phyloP scores from a whole-genome alignment of 2,329 filamentous ascomycete genomes.

The Colletotrichum tropicale region DNA sequence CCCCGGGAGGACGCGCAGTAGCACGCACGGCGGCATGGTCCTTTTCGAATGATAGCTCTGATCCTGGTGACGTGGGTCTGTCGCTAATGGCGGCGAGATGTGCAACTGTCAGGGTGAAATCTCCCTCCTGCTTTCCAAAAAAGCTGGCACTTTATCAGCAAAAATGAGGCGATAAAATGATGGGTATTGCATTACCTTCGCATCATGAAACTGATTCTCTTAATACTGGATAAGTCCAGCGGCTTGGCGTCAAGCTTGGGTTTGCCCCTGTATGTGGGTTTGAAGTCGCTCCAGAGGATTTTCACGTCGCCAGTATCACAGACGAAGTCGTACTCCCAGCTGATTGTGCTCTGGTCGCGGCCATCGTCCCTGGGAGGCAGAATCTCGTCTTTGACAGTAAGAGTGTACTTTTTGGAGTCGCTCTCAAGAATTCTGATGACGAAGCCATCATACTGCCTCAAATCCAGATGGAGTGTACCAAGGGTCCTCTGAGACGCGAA shows the following conservation, averaged over 20 bases:
- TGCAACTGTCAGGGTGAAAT: slow-evolving; percentile 62
- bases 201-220: slow-evolving; percentile 78
- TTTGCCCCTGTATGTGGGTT: slow-evolving; percentile 75
- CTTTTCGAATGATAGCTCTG: background rate
- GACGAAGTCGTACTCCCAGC: slow-evolving; percentile 75
- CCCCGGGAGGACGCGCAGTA: background rate
- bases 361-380: slow-evolving; percentile 63
- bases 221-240: slow-evolving; percentile 65
- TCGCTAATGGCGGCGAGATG: slow-evolving; percentile 16
- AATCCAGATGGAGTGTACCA: slow-evolving; percentile 64
- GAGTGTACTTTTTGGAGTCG: slow-evolving; percentile 73
- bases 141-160: slow-evolving; percentile 57
- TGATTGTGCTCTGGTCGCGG: slow-evolving; percentile 73
- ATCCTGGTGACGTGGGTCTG: background rate
- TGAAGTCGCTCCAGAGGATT: slow-evolving; percentile 69
- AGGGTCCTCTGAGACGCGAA: slow-evolving; percentile 80
- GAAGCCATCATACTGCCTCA: slow-evolving; percentile 67
- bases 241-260: slow-evolving; percentile 63
- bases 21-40: background rate
- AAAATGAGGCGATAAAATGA: background rate
- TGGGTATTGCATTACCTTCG: slow-evolving; percentile 63
- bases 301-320: slow-evolving; percentile 46
- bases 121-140: slow-evolving; percentile 75
- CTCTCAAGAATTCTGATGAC: slow-evolving; percentile 54
- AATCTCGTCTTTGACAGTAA: slow-evolving; percentile 76